Conservation (phyloP, 1,284 basidiomycete species). For the Fomitopsis pinicola region DNA sequence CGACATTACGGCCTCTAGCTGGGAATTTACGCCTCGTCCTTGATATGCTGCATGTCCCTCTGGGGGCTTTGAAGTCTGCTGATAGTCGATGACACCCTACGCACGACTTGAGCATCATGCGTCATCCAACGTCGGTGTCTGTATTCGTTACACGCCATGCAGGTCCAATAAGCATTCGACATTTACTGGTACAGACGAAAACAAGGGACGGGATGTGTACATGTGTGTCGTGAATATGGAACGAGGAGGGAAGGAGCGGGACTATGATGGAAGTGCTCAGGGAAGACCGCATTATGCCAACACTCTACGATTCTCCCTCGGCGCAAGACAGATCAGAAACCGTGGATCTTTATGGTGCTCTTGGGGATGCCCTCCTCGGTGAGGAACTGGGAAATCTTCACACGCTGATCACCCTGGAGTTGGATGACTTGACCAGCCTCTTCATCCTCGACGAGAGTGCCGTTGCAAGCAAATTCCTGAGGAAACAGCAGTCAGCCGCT, state of each 20-base stretch:
- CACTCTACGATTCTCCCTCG: constrained; percentile 16
- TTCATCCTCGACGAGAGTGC: constrained; percentile 94
- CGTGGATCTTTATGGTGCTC: constrained; percentile 80
- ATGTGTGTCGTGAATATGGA: constrained; percentile 10
- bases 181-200: constrained; percentile 26
- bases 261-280: constrained; percentile 1
- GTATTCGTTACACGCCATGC: constrained; percentile 6
- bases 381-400: constrained; percentile 88
- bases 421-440: constrained; percentile 98
- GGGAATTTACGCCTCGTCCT: no score
- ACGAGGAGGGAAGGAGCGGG: constrained; percentile 14
- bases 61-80: not conserved
- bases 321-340: constrained; percentile 54
- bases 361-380: constrained; percentile 72
- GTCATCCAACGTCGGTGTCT: not conserved
- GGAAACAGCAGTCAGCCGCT: constrained; percentile 5
- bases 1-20: no score
- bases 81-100: no score
- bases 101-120: no score
- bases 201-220: constrained; percentile 8
- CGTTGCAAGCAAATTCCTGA: constrained; percentile 99
- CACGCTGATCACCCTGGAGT: constrained; percentile 97
- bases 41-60: no score
- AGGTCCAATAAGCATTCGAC: constrained; percentile 25
- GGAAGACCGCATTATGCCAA: constrained; percentile 14